Conservation (phyloP, 495 filamentous ascomycete species). For the Hypoxylon lienhwacheense region DNA sequence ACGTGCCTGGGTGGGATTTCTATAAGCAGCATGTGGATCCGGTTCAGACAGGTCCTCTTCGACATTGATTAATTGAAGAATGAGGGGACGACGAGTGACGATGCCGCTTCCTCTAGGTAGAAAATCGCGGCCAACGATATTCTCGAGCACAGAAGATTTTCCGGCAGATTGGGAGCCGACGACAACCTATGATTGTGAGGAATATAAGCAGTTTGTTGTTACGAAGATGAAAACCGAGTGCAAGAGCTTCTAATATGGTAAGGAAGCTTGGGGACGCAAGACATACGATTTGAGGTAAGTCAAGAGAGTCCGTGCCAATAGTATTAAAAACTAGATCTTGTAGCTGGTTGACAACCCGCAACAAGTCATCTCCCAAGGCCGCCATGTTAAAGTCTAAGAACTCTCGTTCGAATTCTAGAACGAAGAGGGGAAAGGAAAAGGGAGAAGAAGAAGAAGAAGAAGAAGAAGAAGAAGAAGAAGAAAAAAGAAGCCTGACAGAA, state of each 20-base stretch:
- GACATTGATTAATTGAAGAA: slow-evolving; percentile 97
- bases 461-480: too few species aligned
- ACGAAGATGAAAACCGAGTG: background rate
- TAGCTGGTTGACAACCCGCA: slow-evolving; percentile 91
- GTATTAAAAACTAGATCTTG: slow-evolving; percentile 99
- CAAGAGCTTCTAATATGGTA: background rate
- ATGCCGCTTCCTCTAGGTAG: slow-evolving; percentile 95
- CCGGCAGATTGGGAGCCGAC: slow-evolving; percentile 98
- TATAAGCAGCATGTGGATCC: slow-evolving; percentile 60
- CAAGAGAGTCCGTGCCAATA: slow-evolving; percentile 96
- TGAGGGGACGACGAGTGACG: slow-evolving; percentile 89
- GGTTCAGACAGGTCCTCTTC: slow-evolving; percentile 75
- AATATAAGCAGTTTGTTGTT: slow-evolving; percentile 23
- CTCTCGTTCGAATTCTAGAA: slow-evolving; percentile 7
- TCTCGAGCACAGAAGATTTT: slow-evolving; percentile 99
- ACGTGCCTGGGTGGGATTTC: slow-evolving; percentile 48
- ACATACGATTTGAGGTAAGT: slow-evolving; percentile 96
- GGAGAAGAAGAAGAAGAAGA: too few species aligned
- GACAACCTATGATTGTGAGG: slow-evolving; percentile 71
- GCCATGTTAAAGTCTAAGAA: slow-evolving; percentile 47
- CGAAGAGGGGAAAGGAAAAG: too few species aligned
- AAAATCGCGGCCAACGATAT: slow-evolving; percentile 97
- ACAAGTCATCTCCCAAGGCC: slow-evolving; percentile 84
- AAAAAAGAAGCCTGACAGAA: background rate
- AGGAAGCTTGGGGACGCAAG: slow-evolving; percentile 18